phyloP scores from a whole-genome alignment of 2,329 filamentous ascomycete genomes.

The Coniochaeta prunicola region DNA sequence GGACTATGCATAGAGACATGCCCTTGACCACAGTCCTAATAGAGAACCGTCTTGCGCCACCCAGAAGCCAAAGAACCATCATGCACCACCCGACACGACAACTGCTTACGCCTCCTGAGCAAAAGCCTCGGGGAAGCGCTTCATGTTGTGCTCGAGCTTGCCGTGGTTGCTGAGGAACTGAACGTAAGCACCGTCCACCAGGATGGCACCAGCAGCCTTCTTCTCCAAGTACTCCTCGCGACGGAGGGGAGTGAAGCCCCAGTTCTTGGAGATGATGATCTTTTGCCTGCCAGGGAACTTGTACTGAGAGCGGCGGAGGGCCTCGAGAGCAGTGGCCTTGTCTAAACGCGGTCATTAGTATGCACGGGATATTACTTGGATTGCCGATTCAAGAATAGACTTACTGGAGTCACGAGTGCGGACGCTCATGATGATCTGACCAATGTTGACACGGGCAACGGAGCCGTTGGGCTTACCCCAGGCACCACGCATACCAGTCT shows the following conservation, averaged over 20 bases:
- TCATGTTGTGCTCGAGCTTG: conserved; percentile 76
- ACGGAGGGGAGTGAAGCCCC: conserved; percentile 98
- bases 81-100: conserved; percentile 7
- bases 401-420: conserved; percentile 89
- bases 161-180: conserved; percentile 98
- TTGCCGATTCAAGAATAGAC: conserved; percentile 25
- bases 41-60: conserved; percentile 21
- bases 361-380: background rate
- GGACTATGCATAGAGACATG: conserved; percentile 18
- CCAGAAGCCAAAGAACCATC: conserved; percentile 16
- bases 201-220: conserved; percentile 87
- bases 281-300: conserved; percentile 99
- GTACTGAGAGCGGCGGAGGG: conserved; percentile 98
- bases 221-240: conserved; percentile 96
- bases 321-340: conserved; percentile 80
- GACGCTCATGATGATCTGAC: conserved; percentile 96
- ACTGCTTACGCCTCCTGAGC: conserved; percentile 41
- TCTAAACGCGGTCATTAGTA: background rate
- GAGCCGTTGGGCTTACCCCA: conserved; percentile 99
- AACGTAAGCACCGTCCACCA: conserved; percentile 98
- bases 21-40: conserved; percentile 17
- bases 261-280: conserved; percentile 99
- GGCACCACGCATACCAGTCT: conserved; percentile 99
- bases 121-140: conserved; percentile 93
- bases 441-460: conserved; percentile 99